Base-by-base conservation (phyloP, 441 rosid species). In the Cnidoscolus chayamansa region DNA sequence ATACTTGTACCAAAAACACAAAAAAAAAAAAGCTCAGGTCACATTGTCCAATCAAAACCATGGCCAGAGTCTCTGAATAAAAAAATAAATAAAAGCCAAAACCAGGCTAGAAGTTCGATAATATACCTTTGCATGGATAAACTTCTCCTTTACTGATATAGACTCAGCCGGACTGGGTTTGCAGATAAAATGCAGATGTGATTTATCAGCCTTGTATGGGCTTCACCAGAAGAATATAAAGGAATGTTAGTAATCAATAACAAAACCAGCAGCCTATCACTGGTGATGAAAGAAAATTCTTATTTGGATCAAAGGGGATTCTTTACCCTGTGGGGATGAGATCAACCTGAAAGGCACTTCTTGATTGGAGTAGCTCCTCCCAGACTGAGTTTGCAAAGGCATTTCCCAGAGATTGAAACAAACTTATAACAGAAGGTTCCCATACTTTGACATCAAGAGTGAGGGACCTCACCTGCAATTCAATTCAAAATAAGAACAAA, bases 351-450 rank as follows among this genome's bases (percentile, higher is more conserved):
- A 87, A 85, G 85, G 89, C 76, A 80, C 86, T 83, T 77, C 93
- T 93, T 73, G 98, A 92, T 76, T 88, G 94, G 85, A 93, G 81
- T 57, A 89, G 76, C 77, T 96, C 98, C 88, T 92, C 98, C 99
- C 98, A 96, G 54, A 96, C 96, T 59, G 97, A 90, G 87, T 96
- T 96, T 48, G 93, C 93, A 65, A 88, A 96, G 62, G 92, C 85
- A 77, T 96, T 96, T 51, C 99, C 99, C 66, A 96, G 81, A 82
- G 98, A 92, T 85, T 93, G 99, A 83, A 96, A 96, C 88, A 96
- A 86, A 75, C 83, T 82, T 76, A 96, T 88, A 78, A 96, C 97
- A 74, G 97, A 96, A 51, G 97, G 97, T 81, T 96, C 99, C 99
- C 99, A 96, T 67, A 87, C 89, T 84, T 91, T 93, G 74, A 93